phyloP scores from a whole-genome alignment of 805 yeast genomes.

The Candida vaughaniae region DNA sequence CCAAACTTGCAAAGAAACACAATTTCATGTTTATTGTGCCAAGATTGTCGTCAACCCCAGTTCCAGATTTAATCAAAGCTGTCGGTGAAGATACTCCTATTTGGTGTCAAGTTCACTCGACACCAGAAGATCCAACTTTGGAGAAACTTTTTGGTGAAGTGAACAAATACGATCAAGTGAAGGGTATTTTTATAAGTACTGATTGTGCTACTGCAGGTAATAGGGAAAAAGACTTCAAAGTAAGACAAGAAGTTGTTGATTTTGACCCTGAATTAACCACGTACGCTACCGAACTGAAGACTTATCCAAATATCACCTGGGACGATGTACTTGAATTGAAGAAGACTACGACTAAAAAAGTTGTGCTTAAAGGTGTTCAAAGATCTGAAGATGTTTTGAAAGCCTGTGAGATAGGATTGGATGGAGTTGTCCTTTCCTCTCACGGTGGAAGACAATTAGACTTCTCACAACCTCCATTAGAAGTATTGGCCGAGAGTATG shows the following conservation, averaged over 20 bases:
- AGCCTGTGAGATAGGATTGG: slow-evolving; percentile 69
- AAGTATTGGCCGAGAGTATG: slow-evolving; percentile 66
- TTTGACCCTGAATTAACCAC: slow-evolving; percentile 6
- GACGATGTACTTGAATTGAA: slow-evolving; percentile 21
- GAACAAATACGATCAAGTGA: slow-evolving; percentile 25
- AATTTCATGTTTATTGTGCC: slow-evolving; percentile 35
- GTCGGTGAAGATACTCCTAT: slow-evolving; percentile 29
- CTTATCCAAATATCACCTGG: slow-evolving; percentile 26
- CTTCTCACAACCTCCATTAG: slow-evolving; percentile 71
- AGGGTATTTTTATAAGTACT: slow-evolving; percentile 32
- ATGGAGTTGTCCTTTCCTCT: slow-evolving; percentile 77
- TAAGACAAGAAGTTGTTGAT: slow-evolving; percentile 8
- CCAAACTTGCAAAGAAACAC: slow-evolving; percentile 26
- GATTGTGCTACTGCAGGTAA: slow-evolving; percentile 36
- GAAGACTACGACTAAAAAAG: slow-evolving; percentile 38
- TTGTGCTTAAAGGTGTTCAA: slow-evolving; percentile 72
- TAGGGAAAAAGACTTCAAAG: slow-evolving; percentile 42
- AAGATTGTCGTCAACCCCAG: slow-evolving; percentile 21
- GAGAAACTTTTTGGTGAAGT: slow-evolving; percentile 21
- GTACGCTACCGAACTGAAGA: slow-evolving; percentile 8
- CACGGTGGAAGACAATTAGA: slow-evolving; percentile 92
- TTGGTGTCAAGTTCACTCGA: slow-evolving; percentile 31
- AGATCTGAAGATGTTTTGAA: slow-evolving; percentile 71
- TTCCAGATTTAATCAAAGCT: slow-evolving; percentile 25
- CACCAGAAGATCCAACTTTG: slow-evolving; percentile 21